Conservation (phyloP, 306 rosid genomes). For the Astragalus glycyphyllos region DNA sequence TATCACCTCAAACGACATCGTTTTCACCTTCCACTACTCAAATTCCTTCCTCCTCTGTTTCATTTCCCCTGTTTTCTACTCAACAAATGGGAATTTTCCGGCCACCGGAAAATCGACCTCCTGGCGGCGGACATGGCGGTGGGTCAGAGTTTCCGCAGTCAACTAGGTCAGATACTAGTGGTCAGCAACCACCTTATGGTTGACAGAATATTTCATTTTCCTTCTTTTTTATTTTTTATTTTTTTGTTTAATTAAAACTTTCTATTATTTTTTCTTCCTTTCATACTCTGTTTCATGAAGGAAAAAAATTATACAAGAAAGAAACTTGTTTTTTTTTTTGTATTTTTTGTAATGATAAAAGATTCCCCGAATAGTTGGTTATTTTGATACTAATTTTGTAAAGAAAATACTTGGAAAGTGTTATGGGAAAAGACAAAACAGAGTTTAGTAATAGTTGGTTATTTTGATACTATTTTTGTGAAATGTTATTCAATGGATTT, state of each 20-base stretch:
- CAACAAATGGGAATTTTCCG: slow-evolving; percentile 53
- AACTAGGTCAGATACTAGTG: slow-evolving; percentile 70
- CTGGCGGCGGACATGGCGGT: slow-evolving; percentile 25
- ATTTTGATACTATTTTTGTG: no score
- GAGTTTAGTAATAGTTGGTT: no score
- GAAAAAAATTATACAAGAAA: background rate
- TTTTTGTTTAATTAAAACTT: background rate
- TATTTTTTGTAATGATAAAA: background rate
- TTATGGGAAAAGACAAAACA: slow-evolving; percentile 38
- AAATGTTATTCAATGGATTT: slow-evolving; percentile 17
- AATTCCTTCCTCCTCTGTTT: slow-evolving; percentile 63
- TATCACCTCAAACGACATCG: slow-evolving; percentile 36
- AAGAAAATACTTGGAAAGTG: slow-evolving; percentile 13
- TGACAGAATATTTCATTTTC: slow-evolving; percentile 39
- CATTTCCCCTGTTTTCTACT: slow-evolving; percentile 61
- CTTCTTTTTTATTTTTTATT: background rate
- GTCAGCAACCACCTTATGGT: slow-evolving; percentile 63
- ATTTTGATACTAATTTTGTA: slow-evolving; percentile 20
- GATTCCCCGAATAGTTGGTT: slow-evolving; percentile 10
- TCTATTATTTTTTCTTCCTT: slow-evolving; percentile 1
- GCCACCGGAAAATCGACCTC: slow-evolving; percentile 50
- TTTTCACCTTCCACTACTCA: slow-evolving; percentile 49
- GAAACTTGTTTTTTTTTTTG: slow-evolving; percentile 3
- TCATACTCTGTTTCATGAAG: slow-evolving; percentile 9
- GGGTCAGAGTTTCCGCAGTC: slow-evolving; percentile 44